phyloP scores from a whole-genome alignment of 305 asterid genomes.

The Fraxinus sp. region DNA sequence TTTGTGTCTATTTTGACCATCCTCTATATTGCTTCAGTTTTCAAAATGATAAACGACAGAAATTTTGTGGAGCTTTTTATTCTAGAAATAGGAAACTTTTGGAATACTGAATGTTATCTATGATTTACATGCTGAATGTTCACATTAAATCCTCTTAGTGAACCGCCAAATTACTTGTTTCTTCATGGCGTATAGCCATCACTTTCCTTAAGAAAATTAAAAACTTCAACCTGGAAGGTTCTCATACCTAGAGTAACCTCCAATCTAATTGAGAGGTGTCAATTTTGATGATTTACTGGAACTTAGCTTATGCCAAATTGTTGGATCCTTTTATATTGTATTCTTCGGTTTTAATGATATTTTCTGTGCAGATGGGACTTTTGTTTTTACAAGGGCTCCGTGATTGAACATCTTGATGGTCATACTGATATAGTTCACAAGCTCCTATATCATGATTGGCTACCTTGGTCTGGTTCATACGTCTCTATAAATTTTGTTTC shows the following conservation, averaged over 20 bases:
- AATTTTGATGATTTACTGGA: slow-evolving; percentile 1
- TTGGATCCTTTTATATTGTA: background rate
- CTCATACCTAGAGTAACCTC: background rate
- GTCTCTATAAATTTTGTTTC: slow-evolving; percentile 19
- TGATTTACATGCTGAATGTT: background rate
- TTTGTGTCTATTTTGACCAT: background rate
- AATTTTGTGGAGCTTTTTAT: slow-evolving; percentile 9
- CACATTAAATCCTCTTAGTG: slow-evolving; percentile 7
- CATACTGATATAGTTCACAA: slow-evolving; percentile 93
- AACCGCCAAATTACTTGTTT: background rate
- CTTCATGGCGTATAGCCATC: background rate
- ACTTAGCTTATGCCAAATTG: slow-evolving; percentile 11
- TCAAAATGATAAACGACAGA: background rate
- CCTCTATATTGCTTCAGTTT: slow-evolving; percentile 3
- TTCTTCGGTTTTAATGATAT: background rate
- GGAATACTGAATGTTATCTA: slow-evolving; percentile 2
- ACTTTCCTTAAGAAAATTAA: background rate
- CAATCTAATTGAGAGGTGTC: slow-evolving; percentile 20
- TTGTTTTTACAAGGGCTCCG: slow-evolving; percentile 81
- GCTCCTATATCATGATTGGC: slow-evolving; percentile 74
- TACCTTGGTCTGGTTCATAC: slow-evolving; percentile 71
- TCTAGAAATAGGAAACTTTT: slow-evolving; percentile 3
- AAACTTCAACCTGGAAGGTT: slow-evolving; percentile 8
- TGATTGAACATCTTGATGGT: slow-evolving; percentile 95
- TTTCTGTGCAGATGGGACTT: slow-evolving; percentile 85